Percentiles rank a stretch among this genome's conserved stretches.
Evolutionary conservation across 176 grass and related monocot genomes (phyloP).

Genomic region (Areca catechu): DNA sequence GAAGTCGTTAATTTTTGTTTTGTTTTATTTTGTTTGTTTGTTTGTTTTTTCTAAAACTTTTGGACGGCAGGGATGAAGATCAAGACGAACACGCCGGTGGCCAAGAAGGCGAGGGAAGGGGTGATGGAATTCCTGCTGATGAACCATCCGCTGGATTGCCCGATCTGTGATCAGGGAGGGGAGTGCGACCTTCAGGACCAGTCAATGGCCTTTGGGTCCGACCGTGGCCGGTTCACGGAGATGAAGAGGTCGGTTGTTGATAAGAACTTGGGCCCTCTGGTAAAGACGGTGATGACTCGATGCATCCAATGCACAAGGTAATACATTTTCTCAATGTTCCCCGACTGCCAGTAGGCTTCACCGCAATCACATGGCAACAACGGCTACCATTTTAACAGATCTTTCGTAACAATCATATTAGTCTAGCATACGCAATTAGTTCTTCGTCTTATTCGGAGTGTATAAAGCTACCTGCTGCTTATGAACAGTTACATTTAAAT

Average conservation of each 20-base stretch:
- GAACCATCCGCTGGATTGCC: slow-evolving; percentile 96
- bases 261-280: slow-evolving; percentile 92
- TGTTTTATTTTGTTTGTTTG: slow-evolving; percentile 7
- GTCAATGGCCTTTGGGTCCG: slow-evolving; percentile 95
- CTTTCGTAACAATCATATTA: too few species aligned
- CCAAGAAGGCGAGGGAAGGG: slow-evolving; percentile 97
- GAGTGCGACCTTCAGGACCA: slow-evolving; percentile 97
- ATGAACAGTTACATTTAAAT: too few species aligned
- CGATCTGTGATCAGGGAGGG: slow-evolving; percentile 95
- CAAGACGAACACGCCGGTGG: slow-evolving; percentile 84
- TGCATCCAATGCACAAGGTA: slow-evolving; percentile 99
- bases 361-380: too few species aligned
- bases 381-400: too few species aligned
- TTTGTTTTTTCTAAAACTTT: neutral
- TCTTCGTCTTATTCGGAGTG: too few species aligned
- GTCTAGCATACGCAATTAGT: too few species aligned
- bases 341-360: neutral
- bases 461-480: too few species aligned
- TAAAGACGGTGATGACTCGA: slow-evolving; percentile 98
- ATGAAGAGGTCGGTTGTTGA: slow-evolving; percentile 97
- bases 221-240: slow-evolving; percentile 91
- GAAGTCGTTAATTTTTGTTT: neutral
- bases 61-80: slow-evolving; percentile 83
- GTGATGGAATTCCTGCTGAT: slow-evolving; percentile 99
- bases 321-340: slow-evolving; percentile 12